Evolutionary conservation across 352 stramenopile genomes (phyloP).

Genomic region (Pythium grandisporangium): DNA sequence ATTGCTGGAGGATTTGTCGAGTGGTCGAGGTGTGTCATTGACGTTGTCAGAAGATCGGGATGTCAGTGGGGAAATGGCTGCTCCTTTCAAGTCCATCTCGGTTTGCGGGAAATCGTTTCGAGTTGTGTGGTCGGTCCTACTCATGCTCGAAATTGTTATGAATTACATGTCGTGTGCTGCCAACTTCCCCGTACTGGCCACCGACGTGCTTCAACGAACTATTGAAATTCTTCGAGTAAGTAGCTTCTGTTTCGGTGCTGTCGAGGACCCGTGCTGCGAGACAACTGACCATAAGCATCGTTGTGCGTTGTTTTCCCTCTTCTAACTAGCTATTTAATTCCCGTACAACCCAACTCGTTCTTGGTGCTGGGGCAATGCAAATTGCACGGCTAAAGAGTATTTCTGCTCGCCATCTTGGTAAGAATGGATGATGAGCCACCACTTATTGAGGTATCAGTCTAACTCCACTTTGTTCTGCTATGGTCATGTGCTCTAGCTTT

Average conservation of each 20-base stretch:
- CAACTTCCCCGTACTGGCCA: conserved; percentile 92
- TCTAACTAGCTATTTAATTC: conserved; percentile 96
- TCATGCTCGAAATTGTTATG: conserved; percentile 95
- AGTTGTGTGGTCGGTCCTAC: conserved; percentile 92
- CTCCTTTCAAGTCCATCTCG: conserved; percentile 72
- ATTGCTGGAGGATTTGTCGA: conserved; percentile 87
- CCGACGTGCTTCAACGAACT: conserved; percentile 90
- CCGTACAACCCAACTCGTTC: conserved; percentile 92
- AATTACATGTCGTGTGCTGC: conserved; percentile 91
- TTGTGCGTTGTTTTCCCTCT: too few species aligned
- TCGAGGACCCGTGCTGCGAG: too few species aligned
- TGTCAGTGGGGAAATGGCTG: conserved; percentile 45
- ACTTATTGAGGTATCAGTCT: not conserved
- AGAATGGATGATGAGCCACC: too few species aligned
- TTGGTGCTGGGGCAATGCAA: conserved; percentile 95
- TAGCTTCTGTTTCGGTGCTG: not conserved
- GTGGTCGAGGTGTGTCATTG: conserved; percentile 79
- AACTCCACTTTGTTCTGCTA: not conserved
- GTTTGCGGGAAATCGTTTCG: conserved; percentile 92
- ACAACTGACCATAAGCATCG: too few species aligned
- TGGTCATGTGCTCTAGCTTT: conserved; percentile 46
- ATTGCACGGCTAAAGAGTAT: conserved; percentile 95
- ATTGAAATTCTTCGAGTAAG: conserved; percentile 85
- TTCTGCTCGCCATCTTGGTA: conserved; percentile 92
- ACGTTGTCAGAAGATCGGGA: conserved; percentile 61